A percentile compares a stretch with the other conserved stretches of the same genome.
Evolutionary conservation across 169 alveolate species (phyloP).

Genomic region (Plasmodium ovale): DNA sequence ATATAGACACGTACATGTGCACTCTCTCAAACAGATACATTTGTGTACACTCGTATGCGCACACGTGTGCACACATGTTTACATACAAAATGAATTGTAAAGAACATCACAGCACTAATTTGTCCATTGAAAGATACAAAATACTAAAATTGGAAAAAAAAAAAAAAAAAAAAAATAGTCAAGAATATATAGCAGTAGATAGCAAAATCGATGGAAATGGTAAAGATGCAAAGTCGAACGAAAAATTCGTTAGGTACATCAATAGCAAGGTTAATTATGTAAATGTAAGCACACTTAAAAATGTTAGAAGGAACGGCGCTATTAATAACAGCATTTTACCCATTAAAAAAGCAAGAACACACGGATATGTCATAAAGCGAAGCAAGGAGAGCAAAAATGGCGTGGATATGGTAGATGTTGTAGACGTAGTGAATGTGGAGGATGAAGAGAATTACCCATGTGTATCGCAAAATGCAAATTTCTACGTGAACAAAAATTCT

Average conservation of each 20-base stretch:
- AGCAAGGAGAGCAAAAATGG: not conserved
- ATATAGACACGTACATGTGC: slow-evolving; percentile 1
- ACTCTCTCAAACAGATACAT: not conserved
- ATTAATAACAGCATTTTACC: slow-evolving; percentile 1
- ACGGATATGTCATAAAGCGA: not conserved
- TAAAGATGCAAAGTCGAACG: not conserved
- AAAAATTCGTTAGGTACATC: slow-evolving; percentile 1
- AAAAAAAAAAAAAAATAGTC: slow-evolving; percentile 17
- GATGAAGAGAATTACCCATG: not conserved
- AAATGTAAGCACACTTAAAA: too few species aligned
- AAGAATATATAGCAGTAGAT: not conserved
- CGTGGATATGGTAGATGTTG: too few species aligned
- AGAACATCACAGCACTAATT: slow-evolving; percentile 20
- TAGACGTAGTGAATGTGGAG: too few species aligned
- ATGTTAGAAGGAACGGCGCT: not conserved
- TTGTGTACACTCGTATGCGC: not conserved
- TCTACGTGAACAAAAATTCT: slow-evolving; percentile 2
- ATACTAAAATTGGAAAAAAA: slow-evolving; percentile 34
- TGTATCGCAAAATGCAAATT: not conserved
- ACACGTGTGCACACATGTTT: slow-evolving; percentile 1
- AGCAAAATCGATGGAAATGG: slow-evolving; percentile 11
- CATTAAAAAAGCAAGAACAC: slow-evolving; percentile 1
- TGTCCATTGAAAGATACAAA: slow-evolving; percentile 61
- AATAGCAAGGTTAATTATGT: not conserved
- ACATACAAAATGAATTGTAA: slow-evolving; percentile 21